Evolutionary conservation across 169 alveolate species (phyloP).

Genomic region (Cryptosporidium meleagridis): DNA sequence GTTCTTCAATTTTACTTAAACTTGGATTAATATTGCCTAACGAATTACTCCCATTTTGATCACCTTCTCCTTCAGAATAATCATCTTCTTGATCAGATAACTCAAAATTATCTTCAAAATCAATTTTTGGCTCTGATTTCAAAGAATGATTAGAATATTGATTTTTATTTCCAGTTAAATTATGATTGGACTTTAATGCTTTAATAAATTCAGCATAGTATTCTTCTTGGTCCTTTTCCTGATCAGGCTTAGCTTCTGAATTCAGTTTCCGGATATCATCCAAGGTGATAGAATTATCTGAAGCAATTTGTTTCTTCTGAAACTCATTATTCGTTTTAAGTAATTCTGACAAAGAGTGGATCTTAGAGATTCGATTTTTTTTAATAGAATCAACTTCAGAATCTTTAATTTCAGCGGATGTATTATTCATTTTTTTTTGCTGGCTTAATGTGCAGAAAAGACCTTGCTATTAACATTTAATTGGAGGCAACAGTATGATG

Average conservation of each 20-base stretch:
- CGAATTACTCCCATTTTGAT: constrained; percentile 14
- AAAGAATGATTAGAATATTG: background rate
- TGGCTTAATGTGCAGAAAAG: background rate
- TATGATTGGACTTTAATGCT: constrained; percentile 25
- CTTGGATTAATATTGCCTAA: background rate
- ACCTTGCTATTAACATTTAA: background rate
- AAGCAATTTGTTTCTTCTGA: background rate
- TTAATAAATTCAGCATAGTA: constrained; percentile 31
- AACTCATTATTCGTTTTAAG: background rate
- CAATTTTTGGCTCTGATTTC: background rate
- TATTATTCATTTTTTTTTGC: background rate
- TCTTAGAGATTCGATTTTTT: constrained; percentile 51
- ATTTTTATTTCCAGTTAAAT: background rate
- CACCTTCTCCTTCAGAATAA: background rate
- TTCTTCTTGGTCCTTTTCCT: constrained; percentile 19
- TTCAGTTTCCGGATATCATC: constrained; percentile 40
- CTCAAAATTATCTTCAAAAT: background rate
- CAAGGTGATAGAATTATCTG: constrained; percentile 21
- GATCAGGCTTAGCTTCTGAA: background rate
- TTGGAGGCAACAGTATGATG: background rate
- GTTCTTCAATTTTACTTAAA: constrained; percentile 1
- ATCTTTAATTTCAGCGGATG: background rate
- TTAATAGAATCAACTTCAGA: background rate
- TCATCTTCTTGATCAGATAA: constrained; percentile 8
- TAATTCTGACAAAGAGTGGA: constrained; percentile 23